Base-by-base conservation (phyloP, 2,329 filamentous ascomycete genomes). In the Aspergillus sp. region DNA sequence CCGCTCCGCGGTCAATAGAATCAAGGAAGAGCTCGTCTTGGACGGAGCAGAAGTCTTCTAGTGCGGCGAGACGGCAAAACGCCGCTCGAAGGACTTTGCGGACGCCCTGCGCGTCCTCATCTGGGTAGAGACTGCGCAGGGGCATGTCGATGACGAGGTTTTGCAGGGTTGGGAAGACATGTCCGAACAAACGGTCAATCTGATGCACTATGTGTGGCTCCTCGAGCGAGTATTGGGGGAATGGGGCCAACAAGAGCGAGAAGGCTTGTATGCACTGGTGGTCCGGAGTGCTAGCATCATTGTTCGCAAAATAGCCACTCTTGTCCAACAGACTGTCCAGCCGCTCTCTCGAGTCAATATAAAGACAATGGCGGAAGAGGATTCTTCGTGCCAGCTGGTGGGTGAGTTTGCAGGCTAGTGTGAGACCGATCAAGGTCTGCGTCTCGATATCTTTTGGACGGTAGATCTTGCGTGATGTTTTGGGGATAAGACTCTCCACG, bases 11-110 rank as follows among this genome's bases (percentile, higher is more conserved):
- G 7, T 14, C 14, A 11, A 32, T 9, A 8, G 53, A 53, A 38
- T 49, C 49, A 9, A 52, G 48, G 47, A 48, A 55, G 5, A 57
- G 53, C 19, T 55, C 53, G 22, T 57, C 55, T 10, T 47, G 32
- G 6, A 50, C 48, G 9, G 52, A 57, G 45, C 50, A 53, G n/a
- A 57, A 55, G 30, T 55, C 52, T 19, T 51, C 53, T n/a, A 57
- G 33, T 38, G 32, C 41, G n/a, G 36, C 46, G 43, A 57, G 33
- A 19, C 53, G 55, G 13, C 22, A n/a, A 22, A 55, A 57, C 16
- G 55, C 52, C 6, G 40, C 45, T 16, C 55, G 55, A 35, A 55
- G 47, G 1, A 51, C 44, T n/a, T 45, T 48, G 11, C 53, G 55
- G 9, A 57, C n/a, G 11, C 32, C 45, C 4, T 47, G 16, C 11